Percentiles rank a stretch among this genome's conserved stretches.
Conservation (phyloP, 345 rosid genomes). For the Eucalyptus regnans region DNA sequence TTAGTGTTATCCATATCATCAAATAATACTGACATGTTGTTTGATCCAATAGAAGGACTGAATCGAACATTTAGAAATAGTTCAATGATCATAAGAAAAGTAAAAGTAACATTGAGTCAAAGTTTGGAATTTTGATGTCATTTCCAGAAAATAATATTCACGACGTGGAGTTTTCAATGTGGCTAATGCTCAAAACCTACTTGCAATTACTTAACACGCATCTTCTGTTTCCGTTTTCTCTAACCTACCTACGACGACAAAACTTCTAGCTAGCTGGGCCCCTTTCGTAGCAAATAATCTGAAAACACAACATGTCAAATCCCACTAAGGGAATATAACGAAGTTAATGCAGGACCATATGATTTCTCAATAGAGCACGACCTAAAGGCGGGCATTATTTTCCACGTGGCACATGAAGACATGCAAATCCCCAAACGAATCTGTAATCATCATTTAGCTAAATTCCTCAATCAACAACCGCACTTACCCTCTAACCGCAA, state of each 20-base stretch:
- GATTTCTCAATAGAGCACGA: background rate
- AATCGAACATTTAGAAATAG: background rate
- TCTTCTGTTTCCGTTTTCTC: background rate
- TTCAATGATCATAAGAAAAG: background rate
- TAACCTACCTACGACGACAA: background rate
- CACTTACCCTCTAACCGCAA: background rate
- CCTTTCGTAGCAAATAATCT: background rate
- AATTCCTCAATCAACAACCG: background rate
- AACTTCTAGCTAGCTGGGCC: background rate
- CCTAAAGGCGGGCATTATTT: background rate
- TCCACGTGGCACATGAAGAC: background rate
- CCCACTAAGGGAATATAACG: background rate
- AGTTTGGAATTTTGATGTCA: background rate
- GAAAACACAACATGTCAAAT: background rate
- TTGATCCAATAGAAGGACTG: background rate
- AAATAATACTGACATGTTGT: background rate
- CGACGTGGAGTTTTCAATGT: background rate
- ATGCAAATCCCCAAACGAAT: background rate
- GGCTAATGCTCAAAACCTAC: background rate
- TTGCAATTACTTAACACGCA: background rate
- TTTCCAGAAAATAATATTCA: background rate
- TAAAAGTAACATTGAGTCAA: background rate
- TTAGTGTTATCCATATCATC: background rate
- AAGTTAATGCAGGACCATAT: background rate
- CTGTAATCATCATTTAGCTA: background rate